Percentiles rank a stretch among this genome's conserved stretches.
phyloP scores from a whole-genome alignment of 768 basidiomycete species.

The Gautieria morchelliformis region DNA sequence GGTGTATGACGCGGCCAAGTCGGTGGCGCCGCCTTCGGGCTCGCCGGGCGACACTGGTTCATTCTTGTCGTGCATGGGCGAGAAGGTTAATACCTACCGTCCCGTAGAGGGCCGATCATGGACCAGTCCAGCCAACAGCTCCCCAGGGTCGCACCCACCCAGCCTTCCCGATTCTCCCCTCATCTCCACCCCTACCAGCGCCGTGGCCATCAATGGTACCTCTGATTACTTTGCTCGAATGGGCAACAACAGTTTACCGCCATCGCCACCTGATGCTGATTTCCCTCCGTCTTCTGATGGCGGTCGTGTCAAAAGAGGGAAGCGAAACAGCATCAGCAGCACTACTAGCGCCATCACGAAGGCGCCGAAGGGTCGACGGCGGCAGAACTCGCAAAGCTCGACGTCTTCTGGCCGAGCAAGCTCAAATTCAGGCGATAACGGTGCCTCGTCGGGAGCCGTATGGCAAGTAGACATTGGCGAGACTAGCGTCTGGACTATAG shows the following conservation, averaged over 20 bases:
- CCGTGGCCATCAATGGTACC: conserved; percentile 21
- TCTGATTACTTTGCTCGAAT: conserved; percentile 56
- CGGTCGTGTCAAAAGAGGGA: conserved; percentile 71
- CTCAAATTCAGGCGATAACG: conserved; percentile 47
- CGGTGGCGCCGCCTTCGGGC: conserved; percentile 56
- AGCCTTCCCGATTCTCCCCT: conserved; percentile 62
- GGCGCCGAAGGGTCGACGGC: conserved; percentile 45
- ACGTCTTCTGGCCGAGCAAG: conserved; percentile 59
- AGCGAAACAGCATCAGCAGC: conserved; percentile 62
- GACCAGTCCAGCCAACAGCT: conserved; percentile 39
- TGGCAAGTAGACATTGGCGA: conserved; percentile 91
- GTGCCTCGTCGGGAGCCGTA: conserved; percentile 67
- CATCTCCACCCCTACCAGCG: conserved; percentile 48
- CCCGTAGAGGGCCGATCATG: conserved; percentile 77
- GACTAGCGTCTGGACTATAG: conserved; percentile 91
- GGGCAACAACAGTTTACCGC: conserved; percentile 54
- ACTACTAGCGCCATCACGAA: conserved; percentile 39
- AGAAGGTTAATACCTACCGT: conserved; percentile 86
- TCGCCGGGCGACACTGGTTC: conserved; percentile 72
- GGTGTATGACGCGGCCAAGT: conserved; percentile 66
- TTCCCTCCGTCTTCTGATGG: conserved; percentile 77
- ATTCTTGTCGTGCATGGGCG: conserved; percentile 86
- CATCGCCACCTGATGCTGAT: conserved; percentile 47
- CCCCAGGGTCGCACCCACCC: conserved; percentile 39
- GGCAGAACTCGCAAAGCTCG: conserved; percentile 61